A percentile compares a stretch with the other conserved stretches of the same genome.
phyloP scores from a whole-genome alignment of 139 green algal genomes.

The Chlorella sp. region DNA sequence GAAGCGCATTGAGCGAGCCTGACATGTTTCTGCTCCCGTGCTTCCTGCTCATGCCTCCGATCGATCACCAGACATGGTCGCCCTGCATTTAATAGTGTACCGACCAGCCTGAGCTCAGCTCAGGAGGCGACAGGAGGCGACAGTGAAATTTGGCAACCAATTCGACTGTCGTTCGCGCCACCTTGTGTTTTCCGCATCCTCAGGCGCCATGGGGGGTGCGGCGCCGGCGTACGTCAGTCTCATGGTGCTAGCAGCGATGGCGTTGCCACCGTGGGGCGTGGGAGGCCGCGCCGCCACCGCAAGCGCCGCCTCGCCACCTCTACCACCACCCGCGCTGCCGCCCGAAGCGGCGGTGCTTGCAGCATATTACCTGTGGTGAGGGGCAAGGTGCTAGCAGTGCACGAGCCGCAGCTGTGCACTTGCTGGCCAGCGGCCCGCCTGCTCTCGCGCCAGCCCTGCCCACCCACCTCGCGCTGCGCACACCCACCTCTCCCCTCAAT shows the following conservation, averaged over 20 bases:
- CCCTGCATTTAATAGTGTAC: no score
- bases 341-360: neutral
- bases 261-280: neutral
- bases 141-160: neutral
- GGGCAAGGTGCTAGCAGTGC: no score
- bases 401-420: neutral
- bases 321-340: neutral
- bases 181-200: neutral
- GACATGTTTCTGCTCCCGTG: no score
- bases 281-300: no score
- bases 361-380: slow-evolving; percentile 5
- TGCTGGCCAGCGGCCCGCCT: neutral
- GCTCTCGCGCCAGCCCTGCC: neutral
- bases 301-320: neutral
- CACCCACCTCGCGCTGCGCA: neutral
- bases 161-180: neutral
- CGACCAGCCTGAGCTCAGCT: no score
- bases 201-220: neutral
- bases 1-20: no score
- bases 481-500: neutral
- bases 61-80: no score
- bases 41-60: no score
- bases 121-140: no score
- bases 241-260: neutral
- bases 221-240: neutral